phyloP scores from a whole-genome alignment of 2,329 filamentous ascomycete genomes.

The Fusarium lyarnte region DNA sequence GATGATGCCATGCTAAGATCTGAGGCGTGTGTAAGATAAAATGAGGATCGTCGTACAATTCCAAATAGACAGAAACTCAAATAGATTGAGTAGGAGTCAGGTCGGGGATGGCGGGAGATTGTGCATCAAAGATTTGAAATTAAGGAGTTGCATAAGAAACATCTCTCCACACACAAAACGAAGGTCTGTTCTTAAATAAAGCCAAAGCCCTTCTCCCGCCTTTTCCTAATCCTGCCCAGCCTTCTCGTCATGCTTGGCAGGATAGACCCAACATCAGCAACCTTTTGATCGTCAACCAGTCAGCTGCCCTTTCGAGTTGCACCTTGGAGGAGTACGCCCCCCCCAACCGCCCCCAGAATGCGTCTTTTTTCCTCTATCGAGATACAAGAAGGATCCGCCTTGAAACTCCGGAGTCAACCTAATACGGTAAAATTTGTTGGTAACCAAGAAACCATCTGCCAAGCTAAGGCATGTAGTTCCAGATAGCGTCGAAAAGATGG shows the following conservation, averaged over 20 bases:
- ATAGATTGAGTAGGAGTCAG: not conserved
- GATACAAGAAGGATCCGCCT: conserved; percentile 1
- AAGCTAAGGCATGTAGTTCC: conserved; percentile 22
- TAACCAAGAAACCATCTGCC: not conserved
- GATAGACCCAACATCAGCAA: conserved; percentile 9
- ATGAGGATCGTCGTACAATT: conserved; percentile 32
- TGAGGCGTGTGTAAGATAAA: conserved; percentile 3
- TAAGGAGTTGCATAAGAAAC: conserved; percentile 14
- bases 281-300: conserved; percentile 1
- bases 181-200: conserved; percentile 29
- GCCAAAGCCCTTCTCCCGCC: not conserved
- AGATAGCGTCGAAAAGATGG: conserved; percentile 15
- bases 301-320: conserved; percentile 21
- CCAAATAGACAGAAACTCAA: conserved; percentile 20
- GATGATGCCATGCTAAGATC: conserved; percentile 21
- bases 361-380: conserved; percentile 32
- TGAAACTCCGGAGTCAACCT: not conserved
- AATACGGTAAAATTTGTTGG: not conserved
- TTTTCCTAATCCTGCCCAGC: conserved; percentile 4
- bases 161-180: conserved; percentile 23
- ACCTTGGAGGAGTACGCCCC: not conserved
- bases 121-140: conserved; percentile 30
- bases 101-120: not conserved
- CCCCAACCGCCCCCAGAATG: conserved; percentile 4
- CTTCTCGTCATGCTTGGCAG: conserved; percentile 33